A percentile compares a stretch with the other conserved stretches of the same genome.
phyloP scores from a whole-genome alignment of 441 rosid species.

The Pelargonium myrrhifolium region DNA sequence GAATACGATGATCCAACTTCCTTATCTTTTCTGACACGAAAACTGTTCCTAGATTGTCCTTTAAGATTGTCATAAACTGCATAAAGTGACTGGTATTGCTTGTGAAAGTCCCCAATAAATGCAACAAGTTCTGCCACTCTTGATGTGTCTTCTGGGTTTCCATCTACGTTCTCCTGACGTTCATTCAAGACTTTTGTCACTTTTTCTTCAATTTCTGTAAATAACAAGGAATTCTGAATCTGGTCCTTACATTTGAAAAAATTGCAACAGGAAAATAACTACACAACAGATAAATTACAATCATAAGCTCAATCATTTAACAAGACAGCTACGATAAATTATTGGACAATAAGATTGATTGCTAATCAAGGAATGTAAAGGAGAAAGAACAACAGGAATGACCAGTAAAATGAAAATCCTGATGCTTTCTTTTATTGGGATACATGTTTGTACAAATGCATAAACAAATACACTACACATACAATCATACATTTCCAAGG shows the following conservation, averaged over 20 bases:
- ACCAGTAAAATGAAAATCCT: background rate
- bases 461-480: background rate
- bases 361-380: background rate
- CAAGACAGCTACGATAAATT: no score
- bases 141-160: constrained; percentile 1
- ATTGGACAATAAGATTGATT: no score
- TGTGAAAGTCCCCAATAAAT: background rate
- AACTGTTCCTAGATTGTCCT: background rate
- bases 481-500: background rate
- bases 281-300: background rate
- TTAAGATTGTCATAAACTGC: constrained; percentile 1
- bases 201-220: constrained; percentile 3
- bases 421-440: background rate
- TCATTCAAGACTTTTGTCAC: constrained; percentile 1
- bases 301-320: no score
- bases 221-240: background rate
- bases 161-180: background rate
- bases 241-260: background rate
- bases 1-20: background rate
- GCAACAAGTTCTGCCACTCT: background rate
- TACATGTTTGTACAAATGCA: background rate
- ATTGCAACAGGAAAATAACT: background rate
- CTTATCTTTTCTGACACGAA: background rate
- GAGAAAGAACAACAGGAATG: background rate
- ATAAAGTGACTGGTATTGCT: constrained; percentile 3